Base-by-base conservation (phyloP, 208 protist genomes). In the Crithidia sp. region DNA sequence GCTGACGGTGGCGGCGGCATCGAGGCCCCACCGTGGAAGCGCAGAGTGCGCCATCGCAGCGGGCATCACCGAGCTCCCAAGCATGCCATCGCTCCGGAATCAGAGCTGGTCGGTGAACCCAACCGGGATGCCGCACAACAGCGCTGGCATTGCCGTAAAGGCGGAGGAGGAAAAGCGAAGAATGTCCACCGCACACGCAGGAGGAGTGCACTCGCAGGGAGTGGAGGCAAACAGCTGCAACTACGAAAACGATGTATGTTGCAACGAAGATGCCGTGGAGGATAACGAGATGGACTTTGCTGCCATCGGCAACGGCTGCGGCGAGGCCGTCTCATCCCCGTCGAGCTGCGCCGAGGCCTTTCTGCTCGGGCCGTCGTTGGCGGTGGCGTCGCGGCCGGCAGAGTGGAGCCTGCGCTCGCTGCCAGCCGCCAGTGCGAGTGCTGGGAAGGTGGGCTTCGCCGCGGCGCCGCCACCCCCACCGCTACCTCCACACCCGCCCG, bases 271-370 rank as follows among this genome's bases (percentile, higher is more conserved):
- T 37, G 65, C n/a, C 13, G 73, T 67, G 10, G 59, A 72, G 12
- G 52, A n/a, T 49, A 57, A 64, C n/a, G 74, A 69, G 2, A 40
- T 55, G 44, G 71, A 66, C 13, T 64, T 63, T 10, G 67, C 76
- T 43, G 59, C 50, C 12, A 58, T 81, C 50, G 66, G 66, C 61
- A 85, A 81, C 70, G 80, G 76, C 53, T 83, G 77, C 36, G 84
- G 71, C 6, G 80, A 79, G 68, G 77, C 58, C 10, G 59, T 85
- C 9, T 81, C 71, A 10, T 60, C 60, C 9, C 62, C 65, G 1
- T 88, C 80, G 6, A 76, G 58, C 60, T 62, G 59, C 59, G 67
- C 66, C 68, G 71, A 64, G 12, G 28, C 53, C 43, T 36, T 62
- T 39, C 40, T 14, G 43, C 17, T 53, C 7, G 68, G 19, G 28